phyloP scores from a whole-genome alignment of 2,329 filamentous ascomycete genomes.

The Ascochyta viciae-villosae region DNA sequence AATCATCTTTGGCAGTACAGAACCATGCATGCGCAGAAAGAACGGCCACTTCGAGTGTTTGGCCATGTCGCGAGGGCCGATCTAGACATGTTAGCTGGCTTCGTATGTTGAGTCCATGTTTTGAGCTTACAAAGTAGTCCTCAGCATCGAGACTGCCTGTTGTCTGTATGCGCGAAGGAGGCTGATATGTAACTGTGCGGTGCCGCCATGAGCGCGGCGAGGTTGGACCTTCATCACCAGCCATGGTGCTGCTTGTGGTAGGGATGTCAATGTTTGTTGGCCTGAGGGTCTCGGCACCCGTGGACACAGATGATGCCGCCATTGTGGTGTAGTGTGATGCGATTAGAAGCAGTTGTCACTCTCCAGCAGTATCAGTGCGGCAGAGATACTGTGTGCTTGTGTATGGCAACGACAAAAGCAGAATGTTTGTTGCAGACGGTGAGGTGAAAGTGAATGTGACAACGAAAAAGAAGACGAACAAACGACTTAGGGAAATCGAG shows the following conservation, averaged over 20 bases:
- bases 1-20: conserved; percentile 76
- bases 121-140: conserved; percentile 64
- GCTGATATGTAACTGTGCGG: conserved; percentile 35
- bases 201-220: conserved; percentile 45
- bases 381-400: background rate
- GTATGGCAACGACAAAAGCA: background rate
- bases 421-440: conserved; percentile 1
- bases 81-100: conserved; percentile 28
- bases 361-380: conserved; percentile 39
- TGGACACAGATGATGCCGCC: conserved; percentile 40
- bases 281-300: conserved; percentile 39
- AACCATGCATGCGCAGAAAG: conserved; percentile 78
- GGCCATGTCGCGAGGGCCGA: conserved; percentile 72
- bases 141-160: conserved; percentile 54
- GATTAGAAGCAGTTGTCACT: conserved; percentile 25
- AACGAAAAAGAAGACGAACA: conserved; percentile 13
- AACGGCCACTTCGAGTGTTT: conserved; percentile 79
- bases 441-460: conserved; percentile 12
- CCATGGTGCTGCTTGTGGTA: conserved; percentile 15
- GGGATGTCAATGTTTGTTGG: conserved; percentile 43
- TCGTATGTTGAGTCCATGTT: conserved; percentile 1
- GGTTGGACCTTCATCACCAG: conserved; percentile 27
- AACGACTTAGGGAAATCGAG: conserved; percentile 7
- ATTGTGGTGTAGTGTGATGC: conserved; percentile 5
- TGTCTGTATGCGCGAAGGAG: conserved; percentile 39